These are phyloP conservation scores for Epichloe brachyelytri DNA, from an alignment of 2,329 filamentous ascomycete species.

Conservation along the genomic window DNA sequence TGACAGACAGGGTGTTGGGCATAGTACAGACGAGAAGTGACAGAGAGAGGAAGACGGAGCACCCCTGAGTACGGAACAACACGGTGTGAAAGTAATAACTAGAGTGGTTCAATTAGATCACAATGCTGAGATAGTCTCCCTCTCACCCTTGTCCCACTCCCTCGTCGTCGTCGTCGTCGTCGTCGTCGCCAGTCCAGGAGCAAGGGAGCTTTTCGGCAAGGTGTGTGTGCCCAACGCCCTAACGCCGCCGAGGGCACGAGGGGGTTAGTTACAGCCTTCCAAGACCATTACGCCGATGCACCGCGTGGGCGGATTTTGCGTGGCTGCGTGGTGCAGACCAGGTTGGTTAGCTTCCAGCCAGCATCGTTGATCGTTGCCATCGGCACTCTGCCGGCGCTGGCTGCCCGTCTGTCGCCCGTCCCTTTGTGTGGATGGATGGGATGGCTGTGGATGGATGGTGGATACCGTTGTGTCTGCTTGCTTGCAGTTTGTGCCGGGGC, in stretches of 20 bases:
- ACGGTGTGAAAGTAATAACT: too few species aligned
- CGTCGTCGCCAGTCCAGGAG: not conserved
- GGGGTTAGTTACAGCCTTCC: too few species aligned
- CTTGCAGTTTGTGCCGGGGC: too few species aligned
- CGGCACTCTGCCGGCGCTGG: slow-evolving; percentile 5
- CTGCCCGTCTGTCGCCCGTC: not conserved
- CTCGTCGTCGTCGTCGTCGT: too few species aligned
- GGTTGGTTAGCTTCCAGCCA: not conserved
- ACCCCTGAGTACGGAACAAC: too few species aligned
- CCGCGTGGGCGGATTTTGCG: not conserved
- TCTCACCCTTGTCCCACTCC: not conserved
- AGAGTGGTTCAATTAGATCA: not conserved
- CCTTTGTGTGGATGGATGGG: not conserved
- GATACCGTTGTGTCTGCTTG: not conserved
- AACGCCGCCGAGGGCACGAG: too few species aligned
- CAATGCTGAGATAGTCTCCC: not conserved
- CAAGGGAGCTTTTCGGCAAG: not conserved
- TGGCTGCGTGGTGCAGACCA: not conserved
- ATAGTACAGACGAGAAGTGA: too few species aligned
- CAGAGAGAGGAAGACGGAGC: too few species aligned
- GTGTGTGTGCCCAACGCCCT: not conserved
- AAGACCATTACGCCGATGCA: not conserved
- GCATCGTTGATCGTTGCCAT: not conserved
- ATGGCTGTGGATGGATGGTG: not conserved
- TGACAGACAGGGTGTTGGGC: too few species aligned